Evolutionary conservation across 2,329 filamentous ascomycete species (phyloP).

Genomic region (Tolypocladium cylindrosporum): DNA sequence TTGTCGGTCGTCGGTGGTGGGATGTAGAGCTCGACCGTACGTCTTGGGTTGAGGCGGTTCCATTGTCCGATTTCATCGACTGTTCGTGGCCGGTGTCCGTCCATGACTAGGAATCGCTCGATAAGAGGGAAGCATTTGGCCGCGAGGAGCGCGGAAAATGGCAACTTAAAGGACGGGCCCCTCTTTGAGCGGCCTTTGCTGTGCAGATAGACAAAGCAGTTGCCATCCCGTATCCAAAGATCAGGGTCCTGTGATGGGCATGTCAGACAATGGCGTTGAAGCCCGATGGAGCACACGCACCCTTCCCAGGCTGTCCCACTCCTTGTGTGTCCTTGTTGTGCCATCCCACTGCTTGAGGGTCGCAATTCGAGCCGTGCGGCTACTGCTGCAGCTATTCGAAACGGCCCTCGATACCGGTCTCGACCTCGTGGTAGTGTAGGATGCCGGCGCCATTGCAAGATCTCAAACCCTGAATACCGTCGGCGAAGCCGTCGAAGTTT

Average conservation of each 20-base stretch:
- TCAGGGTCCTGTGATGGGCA: slow-evolving; percentile 50
- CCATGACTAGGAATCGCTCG: slow-evolving; percentile 34
- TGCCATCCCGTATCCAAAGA: slow-evolving; percentile 56
- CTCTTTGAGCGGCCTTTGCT: slow-evolving; percentile 52
- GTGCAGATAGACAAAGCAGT: slow-evolving; percentile 63
- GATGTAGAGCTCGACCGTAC: slow-evolving; percentile 55
- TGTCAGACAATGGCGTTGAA: background rate
- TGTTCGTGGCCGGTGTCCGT: slow-evolving; percentile 13
- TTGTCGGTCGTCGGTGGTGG: slow-evolving; percentile 46
- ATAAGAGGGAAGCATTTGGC: slow-evolving; percentile 52
- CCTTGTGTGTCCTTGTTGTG: background rate
- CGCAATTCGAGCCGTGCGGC: background rate
- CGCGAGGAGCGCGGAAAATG: slow-evolving; percentile 45
- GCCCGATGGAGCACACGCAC: background rate
- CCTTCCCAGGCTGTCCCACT: slow-evolving; percentile 5
- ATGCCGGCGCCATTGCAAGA: background rate
- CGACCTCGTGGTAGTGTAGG: background rate
- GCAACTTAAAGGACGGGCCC: slow-evolving; percentile 59
- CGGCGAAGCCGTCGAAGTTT: background rate
- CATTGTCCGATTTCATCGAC: slow-evolving; percentile 20
- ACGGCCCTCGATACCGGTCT: background rate
- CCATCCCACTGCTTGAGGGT: slow-evolving; percentile 8
- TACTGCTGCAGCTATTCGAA: background rate
- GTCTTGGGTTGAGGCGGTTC: slow-evolving; percentile 17
- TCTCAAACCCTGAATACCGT: background rate